These are phyloP conservation scores for Oryza meyeriana DNA, from an alignment of 176 grass and related monocot species.

Conservation along the genomic window DNA sequence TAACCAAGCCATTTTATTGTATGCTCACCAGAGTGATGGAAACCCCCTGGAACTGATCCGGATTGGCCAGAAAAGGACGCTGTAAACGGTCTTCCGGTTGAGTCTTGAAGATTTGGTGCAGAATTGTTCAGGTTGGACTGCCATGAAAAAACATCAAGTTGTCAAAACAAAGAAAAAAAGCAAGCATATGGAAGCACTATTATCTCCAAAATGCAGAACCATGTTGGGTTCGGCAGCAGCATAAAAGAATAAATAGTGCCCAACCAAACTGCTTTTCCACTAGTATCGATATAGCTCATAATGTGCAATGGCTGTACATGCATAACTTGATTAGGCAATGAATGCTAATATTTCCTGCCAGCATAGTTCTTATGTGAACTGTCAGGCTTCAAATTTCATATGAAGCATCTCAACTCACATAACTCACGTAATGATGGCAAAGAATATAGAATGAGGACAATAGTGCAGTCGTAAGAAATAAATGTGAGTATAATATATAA, in stretches of 20 bases:
- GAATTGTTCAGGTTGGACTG: conserved; percentile 80
- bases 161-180: background rate
- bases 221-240: background rate
- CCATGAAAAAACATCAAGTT: conserved; percentile 15
- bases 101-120: conserved; percentile 79
- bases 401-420: background rate
- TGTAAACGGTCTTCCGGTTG: conserved; percentile 69
- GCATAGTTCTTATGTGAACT: background rate
- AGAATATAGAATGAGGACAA: background rate
- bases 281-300: background rate
- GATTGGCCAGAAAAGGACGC: conserved; percentile 81
- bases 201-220: background rate
- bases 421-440: background rate
- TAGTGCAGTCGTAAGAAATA: background rate
- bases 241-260: background rate
- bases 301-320: background rate
- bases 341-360: background rate
- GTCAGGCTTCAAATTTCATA: conserved; percentile 12
- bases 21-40: conserved; percentile 86
- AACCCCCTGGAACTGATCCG: conserved; percentile 56
- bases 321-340: background rate
- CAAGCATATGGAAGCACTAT: background rate
- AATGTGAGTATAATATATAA: background rate
- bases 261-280: conserved; percentile 14
- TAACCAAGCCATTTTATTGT: conserved; percentile 7